These are phyloP conservation scores for Polyporus arcularius DNA, from an alignment of 768 basidiomycete species.

Conservation along the genomic window DNA sequence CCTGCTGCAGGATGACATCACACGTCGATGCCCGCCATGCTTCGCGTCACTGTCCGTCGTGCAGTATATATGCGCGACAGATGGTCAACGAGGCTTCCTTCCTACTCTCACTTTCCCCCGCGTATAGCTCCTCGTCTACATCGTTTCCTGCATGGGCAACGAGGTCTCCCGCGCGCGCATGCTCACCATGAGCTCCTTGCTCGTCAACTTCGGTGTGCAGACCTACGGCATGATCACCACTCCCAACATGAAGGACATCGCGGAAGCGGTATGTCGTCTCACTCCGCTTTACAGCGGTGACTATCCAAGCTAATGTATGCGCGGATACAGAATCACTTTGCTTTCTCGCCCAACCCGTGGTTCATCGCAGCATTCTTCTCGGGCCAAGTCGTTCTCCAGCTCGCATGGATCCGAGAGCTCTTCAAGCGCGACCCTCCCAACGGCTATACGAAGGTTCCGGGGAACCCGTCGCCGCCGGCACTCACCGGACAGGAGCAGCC, in stretches of 20 bases:
- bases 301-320: background rate
- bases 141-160: conserved; percentile 25
- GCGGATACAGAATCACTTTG: conserved; percentile 32
- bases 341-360: conserved; percentile 34
- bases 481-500: background rate
- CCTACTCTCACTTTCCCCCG: background rate
- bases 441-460: conserved; percentile 13
- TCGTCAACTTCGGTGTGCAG: conserved; percentile 31
- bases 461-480: background rate
- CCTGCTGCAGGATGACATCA: background rate
- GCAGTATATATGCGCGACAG: background rate
- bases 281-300: background rate
- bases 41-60: background rate
- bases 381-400: conserved; percentile 29
- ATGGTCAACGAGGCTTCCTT: background rate
- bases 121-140: background rate
- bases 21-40: background rate
- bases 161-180: conserved; percentile 28
- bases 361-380: conserved; percentile 36
- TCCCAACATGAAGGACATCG: conserved; percentile 36
- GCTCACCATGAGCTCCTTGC: conserved; percentile 31
- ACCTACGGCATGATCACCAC: conserved; percentile 30
- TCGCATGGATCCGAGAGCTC: conserved; percentile 31
- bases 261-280: conserved; percentile 28
- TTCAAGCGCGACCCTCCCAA: conserved; percentile 18